Percentiles rank a stretch among this genome's conserved stretches.
These are phyloP conservation scores for Penstemon davidsonii DNA, from an alignment of 257 asterid genomes.

Conservation along the genomic window DNA sequence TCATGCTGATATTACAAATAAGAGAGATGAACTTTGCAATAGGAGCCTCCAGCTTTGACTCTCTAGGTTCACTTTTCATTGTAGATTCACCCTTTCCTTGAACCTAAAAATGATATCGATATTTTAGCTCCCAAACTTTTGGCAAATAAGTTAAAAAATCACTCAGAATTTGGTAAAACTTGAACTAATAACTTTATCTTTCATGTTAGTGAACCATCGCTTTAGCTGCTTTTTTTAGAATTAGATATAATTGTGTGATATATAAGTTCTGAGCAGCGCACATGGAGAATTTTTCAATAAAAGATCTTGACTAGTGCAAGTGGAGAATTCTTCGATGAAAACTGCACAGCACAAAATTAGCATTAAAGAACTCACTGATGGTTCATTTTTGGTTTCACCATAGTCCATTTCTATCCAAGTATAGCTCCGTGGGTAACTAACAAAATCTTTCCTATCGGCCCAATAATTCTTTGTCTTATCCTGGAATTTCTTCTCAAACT, in stretches of 20 bases:
- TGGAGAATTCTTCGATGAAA: slow-evolving; percentile 6
- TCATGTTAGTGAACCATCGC: slow-evolving; percentile 11
- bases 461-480: slow-evolving; percentile 75
- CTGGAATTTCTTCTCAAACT: slow-evolving; percentile 67
- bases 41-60: slow-evolving; percentile 73
- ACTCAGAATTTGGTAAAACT: slow-evolving; percentile 10
- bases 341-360: slow-evolving; percentile 19
- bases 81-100: slow-evolving; percentile 34
- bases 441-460: slow-evolving; percentile 60
- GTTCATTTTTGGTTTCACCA: slow-evolving; percentile 50
- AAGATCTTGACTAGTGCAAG: slow-evolving; percentile 11
- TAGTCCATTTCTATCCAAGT: slow-evolving; percentile 98
- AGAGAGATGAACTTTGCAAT: slow-evolving; percentile 86
- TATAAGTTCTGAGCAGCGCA: slow-evolving; percentile 11
- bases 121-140: slow-evolving; percentile 22
- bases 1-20: slow-evolving; percentile 86
- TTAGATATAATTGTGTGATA: slow-evolving; percentile 7
- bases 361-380: slow-evolving; percentile 54
- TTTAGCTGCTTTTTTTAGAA: neutral
- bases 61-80: slow-evolving; percentile 47
- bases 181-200: slow-evolving; percentile 10
- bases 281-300: neutral
- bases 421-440: slow-evolving; percentile 53
- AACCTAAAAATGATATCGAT: slow-evolving; percentile 41
- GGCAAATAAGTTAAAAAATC: slow-evolving; percentile 16